Conservation (phyloP, 148 eudicot genomes). For the Tetragonia tetragonoides region DNA sequence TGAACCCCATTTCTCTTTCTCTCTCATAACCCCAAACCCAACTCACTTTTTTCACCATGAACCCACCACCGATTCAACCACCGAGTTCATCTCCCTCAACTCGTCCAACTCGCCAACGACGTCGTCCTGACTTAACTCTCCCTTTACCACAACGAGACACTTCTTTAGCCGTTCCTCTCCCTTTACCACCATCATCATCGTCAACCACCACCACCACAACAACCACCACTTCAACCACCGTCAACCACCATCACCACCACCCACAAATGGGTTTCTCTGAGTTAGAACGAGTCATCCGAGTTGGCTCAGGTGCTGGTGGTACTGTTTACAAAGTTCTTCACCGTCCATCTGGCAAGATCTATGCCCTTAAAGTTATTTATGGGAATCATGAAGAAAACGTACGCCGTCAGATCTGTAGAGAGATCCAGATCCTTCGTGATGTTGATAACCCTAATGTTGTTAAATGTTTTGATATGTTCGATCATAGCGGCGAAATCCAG, state of each 20-base stretch:
- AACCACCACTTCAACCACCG: slow-evolving; percentile 13
- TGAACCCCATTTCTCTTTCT: too few species aligned
- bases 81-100: slow-evolving; percentile 17
- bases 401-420: slow-evolving; percentile 74
- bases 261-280: slow-evolving; percentile 35
- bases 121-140: slow-evolving; percentile 58
- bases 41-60: background rate
- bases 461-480: slow-evolving; percentile 63
- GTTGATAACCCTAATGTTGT: slow-evolving; percentile 73
- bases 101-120: slow-evolving; percentile 30
- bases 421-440: slow-evolving; percentile 75
- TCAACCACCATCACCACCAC: background rate
- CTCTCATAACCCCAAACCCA: too few species aligned
- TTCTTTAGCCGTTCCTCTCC: slow-evolving; percentile 37
- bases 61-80: background rate
- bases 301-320: slow-evolving; percentile 82
- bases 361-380: slow-evolving; percentile 76
- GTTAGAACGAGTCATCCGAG: slow-evolving; percentile 55
- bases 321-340: slow-evolving; percentile 81
- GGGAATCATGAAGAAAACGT: slow-evolving; percentile 76
- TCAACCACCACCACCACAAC: background rate
- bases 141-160: slow-evolving; percentile 61
- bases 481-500: slow-evolving; percentile 76
- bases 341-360: slow-evolving; percentile 47
- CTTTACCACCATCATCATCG: slow-evolving; percentile 9